Base-by-base conservation (phyloP, 176 grass and related monocot genomes). In the Avena sativa region DNA sequence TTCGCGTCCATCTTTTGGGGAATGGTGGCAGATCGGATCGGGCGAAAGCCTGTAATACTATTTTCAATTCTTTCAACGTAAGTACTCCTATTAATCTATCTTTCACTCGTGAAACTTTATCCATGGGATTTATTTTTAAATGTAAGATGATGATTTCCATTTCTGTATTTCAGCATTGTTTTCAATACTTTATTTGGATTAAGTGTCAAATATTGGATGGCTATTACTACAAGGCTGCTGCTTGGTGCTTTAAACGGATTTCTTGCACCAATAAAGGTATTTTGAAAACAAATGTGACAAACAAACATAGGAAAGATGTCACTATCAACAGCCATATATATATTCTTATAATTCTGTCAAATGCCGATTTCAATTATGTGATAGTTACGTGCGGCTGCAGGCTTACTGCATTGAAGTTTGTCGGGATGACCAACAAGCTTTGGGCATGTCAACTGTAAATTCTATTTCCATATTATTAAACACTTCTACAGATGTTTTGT, bases 341-440 rank as follows among this genome's bases (percentile, higher is more conserved):
- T 43, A 8, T 80, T 73, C 12, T 28, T 32, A 67, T 4, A 50
- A 13, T 74, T 49, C 5, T 79, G 51, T 11, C 9, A 76, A 57
- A 81, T 30, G 34, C 36, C 3, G 66, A 53, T n/a, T 76, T 59
- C 4, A 48, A 76, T 76, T 36, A 60, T 76, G 6, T 30, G 11
- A 23, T 25, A 25, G 15, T 82, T 86, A 57, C 14, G 53, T 70
- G 55, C 7, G 53, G 10, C 21, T 70, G 69, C 89, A 97, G 95
- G 92, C 95, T 32, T 97, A 95, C 79, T 74, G 91, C 26, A 81
- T 93, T 52, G 95, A 97, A 95, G 89, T 97, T 68, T 92, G 92
- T 65, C 85, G 40, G 38, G 20, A 81, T 73, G 92, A 97, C 76
- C 86, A 97, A 56, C 91, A 94, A 88, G 89, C 92, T 66, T 38